Percentiles rank a stretch among this genome's conserved stretches.
phyloP scores from a whole-genome alignment of 192 early-diverging fungal genomes.

The Pecoramyces ruminantium region DNA sequence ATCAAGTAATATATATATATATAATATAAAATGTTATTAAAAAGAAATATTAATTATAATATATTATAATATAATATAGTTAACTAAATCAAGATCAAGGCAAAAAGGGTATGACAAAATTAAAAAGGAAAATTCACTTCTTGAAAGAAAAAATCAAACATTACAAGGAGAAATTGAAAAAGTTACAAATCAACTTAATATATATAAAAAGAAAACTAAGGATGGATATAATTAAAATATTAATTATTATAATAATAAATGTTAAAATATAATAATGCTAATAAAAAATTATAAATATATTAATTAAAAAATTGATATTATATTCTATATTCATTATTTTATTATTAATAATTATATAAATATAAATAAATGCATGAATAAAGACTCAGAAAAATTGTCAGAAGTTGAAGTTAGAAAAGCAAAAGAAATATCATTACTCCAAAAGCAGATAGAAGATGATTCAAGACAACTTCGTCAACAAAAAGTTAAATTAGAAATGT shows the following conservation, averaged over 20 bases:
- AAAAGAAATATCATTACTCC: conserved; percentile 13
- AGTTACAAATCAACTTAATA: conserved; percentile 1
- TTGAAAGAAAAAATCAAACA: conserved; percentile 8
- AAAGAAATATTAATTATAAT: too few species aligned
- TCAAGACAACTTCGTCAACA: conserved; percentile 12
- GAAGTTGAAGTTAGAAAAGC: conserved; percentile 15
- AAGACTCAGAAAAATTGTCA: conserved; percentile 20
- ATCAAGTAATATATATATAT: neutral
- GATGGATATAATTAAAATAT: too few species aligned
- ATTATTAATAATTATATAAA: too few species aligned
- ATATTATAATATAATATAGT: neutral
- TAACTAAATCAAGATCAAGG: conserved; percentile 15
- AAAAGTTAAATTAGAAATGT: conserved; percentile 14
- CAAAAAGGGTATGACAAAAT: conserved; percentile 16
- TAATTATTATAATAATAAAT: too few species aligned
- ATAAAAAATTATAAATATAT: too few species aligned
- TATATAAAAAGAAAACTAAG: conserved; percentile 24
- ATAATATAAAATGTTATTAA: too few species aligned
- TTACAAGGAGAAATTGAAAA: conserved; percentile 20
- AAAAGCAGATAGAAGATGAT: conserved; percentile 24
- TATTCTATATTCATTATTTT: too few species aligned
- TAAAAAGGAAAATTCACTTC: conserved; percentile 13
- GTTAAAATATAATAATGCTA: too few species aligned
- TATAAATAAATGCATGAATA: too few species aligned
- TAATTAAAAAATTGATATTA: too few species aligned